Conservation (phyloP, 495 filamentous ascomycete genomes). For the Pyronema domesticum region DNA sequence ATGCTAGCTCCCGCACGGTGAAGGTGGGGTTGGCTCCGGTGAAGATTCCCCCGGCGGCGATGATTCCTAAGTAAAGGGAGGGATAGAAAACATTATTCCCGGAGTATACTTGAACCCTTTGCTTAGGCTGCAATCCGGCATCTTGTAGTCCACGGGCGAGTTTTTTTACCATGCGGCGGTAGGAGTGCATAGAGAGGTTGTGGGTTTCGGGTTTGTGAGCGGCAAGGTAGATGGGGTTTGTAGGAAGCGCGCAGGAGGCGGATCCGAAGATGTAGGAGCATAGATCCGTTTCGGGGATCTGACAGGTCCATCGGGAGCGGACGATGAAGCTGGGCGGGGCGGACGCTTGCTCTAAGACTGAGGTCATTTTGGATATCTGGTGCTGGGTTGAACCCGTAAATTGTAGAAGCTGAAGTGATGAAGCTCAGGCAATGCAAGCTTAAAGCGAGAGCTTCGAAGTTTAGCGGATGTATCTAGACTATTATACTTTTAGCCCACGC, state of each 20-base stretch:
- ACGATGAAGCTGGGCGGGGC: background rate
- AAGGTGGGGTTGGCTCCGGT: constrained; percentile 64
- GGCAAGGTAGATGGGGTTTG: constrained; percentile 35
- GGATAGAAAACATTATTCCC: constrained; percentile 60
- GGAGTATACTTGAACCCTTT: constrained; percentile 56
- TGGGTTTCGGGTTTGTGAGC: constrained; percentile 37
- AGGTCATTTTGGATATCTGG: background rate
- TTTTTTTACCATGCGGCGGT: constrained; percentile 52
- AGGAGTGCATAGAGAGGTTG: constrained; percentile 37
- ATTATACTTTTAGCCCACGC: too few relatives aligned
- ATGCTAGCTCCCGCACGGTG: constrained; percentile 50
- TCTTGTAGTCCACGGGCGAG: constrained; percentile 51
- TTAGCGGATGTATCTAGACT: too few relatives aligned
- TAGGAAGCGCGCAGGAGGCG: constrained; percentile 9
- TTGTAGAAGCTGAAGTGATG: too few relatives aligned
- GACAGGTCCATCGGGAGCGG: constrained; percentile 15
- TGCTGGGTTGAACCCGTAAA: too few relatives aligned
- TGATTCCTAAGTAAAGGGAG: constrained; percentile 48
- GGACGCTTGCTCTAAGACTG: background rate
- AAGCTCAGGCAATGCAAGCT: too few relatives aligned
- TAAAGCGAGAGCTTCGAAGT: too few relatives aligned
- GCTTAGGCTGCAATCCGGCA: constrained; percentile 46
- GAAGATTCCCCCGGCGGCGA: constrained; percentile 67
- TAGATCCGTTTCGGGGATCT: constrained; percentile 15
- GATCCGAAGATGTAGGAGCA: constrained; percentile 14